Base-by-base conservation (phyloP, 2,329 filamentous ascomycete species). In the Didymella exigua region DNA sequence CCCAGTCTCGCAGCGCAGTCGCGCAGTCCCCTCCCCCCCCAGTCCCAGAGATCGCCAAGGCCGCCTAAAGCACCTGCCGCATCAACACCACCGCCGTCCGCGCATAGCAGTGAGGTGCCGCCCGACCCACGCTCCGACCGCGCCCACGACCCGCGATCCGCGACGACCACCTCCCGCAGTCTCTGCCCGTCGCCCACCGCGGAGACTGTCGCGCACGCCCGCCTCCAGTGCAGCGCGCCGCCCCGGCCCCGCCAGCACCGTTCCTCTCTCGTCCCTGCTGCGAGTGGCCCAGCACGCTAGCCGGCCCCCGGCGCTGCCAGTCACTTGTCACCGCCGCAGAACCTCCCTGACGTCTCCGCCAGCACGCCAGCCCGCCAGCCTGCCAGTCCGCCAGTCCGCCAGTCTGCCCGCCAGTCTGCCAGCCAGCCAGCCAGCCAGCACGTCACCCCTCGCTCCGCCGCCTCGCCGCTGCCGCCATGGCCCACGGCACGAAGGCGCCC, bases 201-300 rank as follows among this genome's bases (percentile, higher is more conserved):
- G 30, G 38, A 49, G 41, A 24, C 45, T 40, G 49, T 33, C 31
- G 38, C 40, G 26, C 51, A 11, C 18, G 11, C 41, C 50, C 27
- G 51, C 54, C 48, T 23, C 42, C 30, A 11, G 30, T 36, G 21
- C 44, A 47, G 60, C 58, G 57, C 62, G 55, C 62, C 36, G 19
- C 36, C 58, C 53, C 46, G 58, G 58, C 63, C 63, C 58, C 57
- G 49, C 60, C 56, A 55, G 51, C 63, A 38, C 44, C 26, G 34
- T 36, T 42, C 47, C 50, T 56, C 58, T 27, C 48, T 42, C 60
- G 54, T 59, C 55, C 49, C 53, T 54, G 48, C 57, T 44, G 49
- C 54, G 43, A 38, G 44, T 49, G 50, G 48, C 56, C 26, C 36
- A 48, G 52, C 36, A 42, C 53, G 49, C 54, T 49, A 44, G 45